These are phyloP conservation scores for Pseudonectria buxi DNA, from an alignment of 2,329 filamentous ascomycete genomes.

Conservation along the genomic window DNA sequence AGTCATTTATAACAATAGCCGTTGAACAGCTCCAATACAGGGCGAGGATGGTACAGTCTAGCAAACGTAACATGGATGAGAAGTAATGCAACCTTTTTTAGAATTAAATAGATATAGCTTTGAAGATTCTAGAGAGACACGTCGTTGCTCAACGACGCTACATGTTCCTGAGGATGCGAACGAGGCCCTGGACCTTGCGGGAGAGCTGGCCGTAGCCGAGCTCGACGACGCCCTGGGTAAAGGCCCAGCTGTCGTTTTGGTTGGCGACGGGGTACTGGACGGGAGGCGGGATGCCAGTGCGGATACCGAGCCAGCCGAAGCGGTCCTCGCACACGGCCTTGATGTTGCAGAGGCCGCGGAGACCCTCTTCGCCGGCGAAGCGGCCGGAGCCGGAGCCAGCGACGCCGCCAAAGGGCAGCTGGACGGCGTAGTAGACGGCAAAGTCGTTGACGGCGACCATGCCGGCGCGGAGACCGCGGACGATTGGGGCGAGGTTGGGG, in stretches of 20 bases:
- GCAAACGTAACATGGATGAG: too few species aligned
- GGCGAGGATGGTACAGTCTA: too few species aligned
- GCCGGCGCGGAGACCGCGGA: slow-evolving; percentile 65
- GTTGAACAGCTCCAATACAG: too few species aligned
- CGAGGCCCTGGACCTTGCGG: slow-evolving; percentile 34
- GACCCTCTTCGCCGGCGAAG: slow-evolving; percentile 85
- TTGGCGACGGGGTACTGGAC: slow-evolving; percentile 74
- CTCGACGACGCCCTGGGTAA: slow-evolving; percentile 54
- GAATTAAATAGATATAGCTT: slow-evolving; percentile 7
- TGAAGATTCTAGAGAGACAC: slow-evolving; percentile 3
- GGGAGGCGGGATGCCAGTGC: slow-evolving; percentile 73
- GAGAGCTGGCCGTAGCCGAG: slow-evolving; percentile 46
- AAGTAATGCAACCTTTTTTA: too few species aligned
- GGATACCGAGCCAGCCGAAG: slow-evolving; percentile 50
- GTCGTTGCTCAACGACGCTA: slow-evolving; percentile 12
- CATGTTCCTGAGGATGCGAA: slow-evolving; percentile 37
- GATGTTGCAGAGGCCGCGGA: slow-evolving; percentile 76
- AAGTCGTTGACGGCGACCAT: slow-evolving; percentile 98
- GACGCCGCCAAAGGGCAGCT: slow-evolving; percentile 90
- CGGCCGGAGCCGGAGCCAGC: slow-evolving; percentile 85
- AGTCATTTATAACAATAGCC: too few species aligned
- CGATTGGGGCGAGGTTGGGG: slow-evolving; percentile 55
- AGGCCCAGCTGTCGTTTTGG: slow-evolving; percentile 57
- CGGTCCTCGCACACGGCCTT: slow-evolving; percentile 83
- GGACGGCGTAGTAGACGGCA: slow-evolving; percentile 84